Base-by-base conservation (phyloP, 2,329 filamentous ascomycete species). In the Incumbomyces lentus region DNA sequence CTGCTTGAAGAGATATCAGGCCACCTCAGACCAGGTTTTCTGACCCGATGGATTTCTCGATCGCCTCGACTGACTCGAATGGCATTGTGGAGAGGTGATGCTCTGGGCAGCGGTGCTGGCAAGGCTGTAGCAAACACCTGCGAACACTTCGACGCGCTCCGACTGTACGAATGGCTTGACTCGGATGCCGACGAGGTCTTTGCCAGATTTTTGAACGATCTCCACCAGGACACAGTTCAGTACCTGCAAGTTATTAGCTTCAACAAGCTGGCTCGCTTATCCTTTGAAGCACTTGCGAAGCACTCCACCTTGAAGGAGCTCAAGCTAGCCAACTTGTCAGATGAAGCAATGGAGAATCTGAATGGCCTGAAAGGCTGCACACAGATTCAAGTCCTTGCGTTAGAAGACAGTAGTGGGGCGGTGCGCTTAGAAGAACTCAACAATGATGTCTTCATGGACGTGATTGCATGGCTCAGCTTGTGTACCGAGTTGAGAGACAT, bases 1-100 rank as follows among this genome's bases (percentile, higher is more conserved):
- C 73, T 64, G 58, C 71, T 87, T 29, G 76, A 80, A 55, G 72
- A 72, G 49, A 73, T 82, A 44, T 78, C 72, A 48, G 75, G 74
- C 10, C 63, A 72, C 47, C 64, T 57, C 19, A 50, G 51, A 30
- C 52, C 52, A 1, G 52, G 51, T 2, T 53, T 55, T 37, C 32
- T 32, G 64, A 74, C 74, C 1, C 64, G 61, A 22, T 86, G 81
- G 81, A 69, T 78, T 12, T 69, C 75, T 11, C 68, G 73, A 29
- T 63, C 85, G 19, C 69, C 75, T 1, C 70, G 74, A 19, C 64
- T 88, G 7, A 73, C 69, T 46, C 71, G 69, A 1, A 66, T 86
- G 30, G 73, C 76, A 13, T 64, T 86, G 1, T 78, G 71, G 60
- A 75, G 82, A 51, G 81, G 80, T 2, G 72, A 70, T 33, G 71